phyloP scores from a whole-genome alignment of 2,329 filamentous ascomycete species.

The Sporothrix mexicana region DNA sequence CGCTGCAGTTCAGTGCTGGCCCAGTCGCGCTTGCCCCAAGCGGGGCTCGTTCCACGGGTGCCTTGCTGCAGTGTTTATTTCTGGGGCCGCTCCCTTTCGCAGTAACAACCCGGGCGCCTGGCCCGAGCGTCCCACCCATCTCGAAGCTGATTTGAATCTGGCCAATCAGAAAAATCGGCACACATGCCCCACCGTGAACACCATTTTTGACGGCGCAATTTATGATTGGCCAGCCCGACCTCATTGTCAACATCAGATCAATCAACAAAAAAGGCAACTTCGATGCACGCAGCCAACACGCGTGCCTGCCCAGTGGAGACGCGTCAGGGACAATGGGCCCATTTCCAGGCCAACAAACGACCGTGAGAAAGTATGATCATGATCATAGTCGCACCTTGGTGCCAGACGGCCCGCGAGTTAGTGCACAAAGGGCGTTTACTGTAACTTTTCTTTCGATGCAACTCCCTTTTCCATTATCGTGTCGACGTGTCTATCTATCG shows the following conservation, averaged over 20 bases:
- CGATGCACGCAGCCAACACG: conserved; percentile 1
- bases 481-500: conserved; percentile 23
- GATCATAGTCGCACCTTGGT: not conserved
- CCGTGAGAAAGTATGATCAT: not conserved
- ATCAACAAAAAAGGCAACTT: not conserved
- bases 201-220: not conserved
- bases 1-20: conserved; percentile 22
- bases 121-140: conserved; percentile 2
- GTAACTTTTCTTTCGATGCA: not conserved
- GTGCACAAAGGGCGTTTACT: not conserved
- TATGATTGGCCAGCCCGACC: conserved; percentile 18
- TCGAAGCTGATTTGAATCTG: conserved; percentile 21
- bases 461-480: conserved; percentile 3
- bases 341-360: not conserved
- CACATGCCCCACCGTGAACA: not conserved
- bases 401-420: not conserved
- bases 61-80: conserved; percentile 20
- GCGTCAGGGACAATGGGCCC: not conserved
- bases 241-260: conserved; percentile 17
- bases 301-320: not conserved
- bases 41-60: conserved; percentile 18
- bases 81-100: not conserved
- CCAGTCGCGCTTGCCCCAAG: conserved; percentile 18
- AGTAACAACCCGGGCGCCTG: not conserved
- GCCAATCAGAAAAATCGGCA: conserved; percentile 36